Evolutionary conservation across 1,284 basidiomycete genomes (phyloP).

Genomic region (Tilletia setariae): DNA sequence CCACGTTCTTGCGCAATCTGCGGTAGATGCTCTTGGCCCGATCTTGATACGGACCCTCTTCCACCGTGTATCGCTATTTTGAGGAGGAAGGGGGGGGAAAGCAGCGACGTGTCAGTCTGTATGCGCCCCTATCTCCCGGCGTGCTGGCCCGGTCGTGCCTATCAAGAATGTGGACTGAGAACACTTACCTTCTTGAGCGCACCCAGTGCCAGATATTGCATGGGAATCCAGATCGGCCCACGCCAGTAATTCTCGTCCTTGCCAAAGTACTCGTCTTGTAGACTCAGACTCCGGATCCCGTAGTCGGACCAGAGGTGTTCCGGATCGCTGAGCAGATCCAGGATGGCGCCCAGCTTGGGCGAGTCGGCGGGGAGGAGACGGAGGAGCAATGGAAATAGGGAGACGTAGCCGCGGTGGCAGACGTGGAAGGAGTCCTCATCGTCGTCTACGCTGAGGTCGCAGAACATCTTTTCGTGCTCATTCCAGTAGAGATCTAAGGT

Average conservation of each 20-base stretch:
- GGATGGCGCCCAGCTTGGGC: slow-evolving; percentile 70
- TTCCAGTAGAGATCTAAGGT: slow-evolving; percentile 85
- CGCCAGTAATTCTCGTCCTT: slow-evolving; percentile 94
- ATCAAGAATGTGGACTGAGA: not conserved
- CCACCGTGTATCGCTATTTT: slow-evolving; percentile 71
- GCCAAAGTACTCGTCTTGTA: slow-evolving; percentile 79
- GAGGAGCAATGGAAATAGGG: slow-evolving; percentile 85
- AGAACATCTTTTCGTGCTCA: slow-evolving; percentile 83
- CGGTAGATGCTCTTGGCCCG: slow-evolving; percentile 73
- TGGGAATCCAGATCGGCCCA: slow-evolving; percentile 91
- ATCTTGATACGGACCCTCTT: slow-evolving; percentile 74
- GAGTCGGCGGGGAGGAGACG: slow-evolving; percentile 66
- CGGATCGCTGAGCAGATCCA: slow-evolving; percentile 75
- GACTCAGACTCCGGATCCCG: slow-evolving; percentile 80
- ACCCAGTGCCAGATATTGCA: slow-evolving; percentile 83
- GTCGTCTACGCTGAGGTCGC: slow-evolving; percentile 77
- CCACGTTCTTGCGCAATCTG: slow-evolving; percentile 73
- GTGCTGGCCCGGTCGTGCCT: too few relatives aligned
- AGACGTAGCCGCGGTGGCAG: slow-evolving; percentile 87
- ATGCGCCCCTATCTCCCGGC: too few relatives aligned
- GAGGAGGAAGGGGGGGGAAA: too few relatives aligned
- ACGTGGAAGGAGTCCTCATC: slow-evolving; percentile 85
- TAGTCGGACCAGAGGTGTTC: slow-evolving; percentile 83
- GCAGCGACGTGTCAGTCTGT: too few relatives aligned
- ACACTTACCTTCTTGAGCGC: slow-evolving; percentile 69